These are phyloP conservation scores for Aspergillus leporis DNA, from an alignment of 495 filamentous ascomycete species.

Conservation along the genomic window DNA sequence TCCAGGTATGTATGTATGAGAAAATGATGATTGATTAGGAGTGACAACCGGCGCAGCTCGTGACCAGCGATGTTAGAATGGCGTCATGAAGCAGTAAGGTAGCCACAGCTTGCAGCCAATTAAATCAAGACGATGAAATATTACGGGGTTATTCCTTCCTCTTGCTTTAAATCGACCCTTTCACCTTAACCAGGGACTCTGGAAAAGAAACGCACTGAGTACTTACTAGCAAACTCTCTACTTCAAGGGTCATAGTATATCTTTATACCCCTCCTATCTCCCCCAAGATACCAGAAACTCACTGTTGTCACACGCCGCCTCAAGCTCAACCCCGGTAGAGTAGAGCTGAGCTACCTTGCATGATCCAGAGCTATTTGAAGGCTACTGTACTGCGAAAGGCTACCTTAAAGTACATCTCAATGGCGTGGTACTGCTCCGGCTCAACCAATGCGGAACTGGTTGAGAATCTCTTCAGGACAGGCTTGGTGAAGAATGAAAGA, in stretches of 20 bases:
- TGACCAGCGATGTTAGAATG: background rate
- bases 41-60: no score
- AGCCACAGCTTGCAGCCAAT: background rate
- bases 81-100: background rate
- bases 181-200: no score
- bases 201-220: no score
- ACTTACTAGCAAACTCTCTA: no score
- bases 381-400: constrained; percentile 1
- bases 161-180: no score
- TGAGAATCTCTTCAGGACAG: constrained; percentile 71
- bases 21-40: no score
- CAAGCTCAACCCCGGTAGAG: background rate
- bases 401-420: constrained; percentile 40
- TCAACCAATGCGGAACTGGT: constrained; percentile 74
- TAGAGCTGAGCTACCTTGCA: background rate
- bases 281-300: background rate
- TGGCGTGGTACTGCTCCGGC: constrained; percentile 92
- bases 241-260: no score
- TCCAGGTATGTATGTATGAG: no score
- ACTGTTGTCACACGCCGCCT: background rate
- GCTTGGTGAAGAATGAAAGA: constrained; percentile 66
- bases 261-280: background rate
- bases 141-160: no score
- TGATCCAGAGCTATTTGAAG: constrained; percentile 4
- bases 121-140: no score